phyloP scores from a whole-genome alignment of 208 protist species.

The Crithidia sp. region DNA sequence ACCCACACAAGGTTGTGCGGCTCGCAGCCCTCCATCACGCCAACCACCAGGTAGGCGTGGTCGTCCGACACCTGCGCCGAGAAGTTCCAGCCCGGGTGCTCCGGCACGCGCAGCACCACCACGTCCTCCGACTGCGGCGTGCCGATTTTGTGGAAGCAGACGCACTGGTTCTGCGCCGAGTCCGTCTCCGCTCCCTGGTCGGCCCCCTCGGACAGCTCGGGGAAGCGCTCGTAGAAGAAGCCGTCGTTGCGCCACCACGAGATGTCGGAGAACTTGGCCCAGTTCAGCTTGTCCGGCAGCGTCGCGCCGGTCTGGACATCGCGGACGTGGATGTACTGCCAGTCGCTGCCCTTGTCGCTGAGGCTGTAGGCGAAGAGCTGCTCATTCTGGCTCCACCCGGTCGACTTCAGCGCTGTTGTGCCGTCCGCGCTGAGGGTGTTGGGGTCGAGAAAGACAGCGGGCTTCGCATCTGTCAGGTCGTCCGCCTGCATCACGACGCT shows the following conservation, averaged over 20 bases:
- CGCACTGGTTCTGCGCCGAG: constrained; percentile 66
- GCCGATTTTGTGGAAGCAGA: constrained; percentile 92
- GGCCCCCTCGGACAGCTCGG: constrained; percentile 49
- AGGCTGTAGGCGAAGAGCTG: constrained; percentile 86
- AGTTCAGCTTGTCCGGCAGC: constrained; percentile 80
- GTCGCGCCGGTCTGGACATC: constrained; percentile 57
- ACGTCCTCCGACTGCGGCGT: constrained; percentile 83
- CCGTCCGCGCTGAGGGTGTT: constrained; percentile 90
- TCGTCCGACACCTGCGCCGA: constrained; percentile 81
- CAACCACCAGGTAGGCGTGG: constrained; percentile 77
- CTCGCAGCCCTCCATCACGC: constrained; percentile 72
- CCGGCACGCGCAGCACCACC: constrained; percentile 67
- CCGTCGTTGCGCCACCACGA: constrained; percentile 85
- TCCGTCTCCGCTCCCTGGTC: constrained; percentile 92
- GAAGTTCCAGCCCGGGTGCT: constrained; percentile 79
- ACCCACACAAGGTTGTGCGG: constrained; percentile 87
- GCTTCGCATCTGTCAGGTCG: constrained; percentile 29
- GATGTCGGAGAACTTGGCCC: constrained; percentile 91
- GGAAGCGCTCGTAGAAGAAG: constrained; percentile 95
- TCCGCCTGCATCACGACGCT: constrained; percentile 68
- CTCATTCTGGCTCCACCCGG: constrained; percentile 79
- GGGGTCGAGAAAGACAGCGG: constrained; percentile 89
- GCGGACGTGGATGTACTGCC: constrained; percentile 83
- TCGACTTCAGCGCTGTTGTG: constrained; percentile 69
- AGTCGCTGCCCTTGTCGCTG: constrained; percentile 92